Evolutionary conservation across 169 alveolate species (phyloP), one percentile per base, ranked within the genome.

Genomic region (Fabrea salina): DNA sequence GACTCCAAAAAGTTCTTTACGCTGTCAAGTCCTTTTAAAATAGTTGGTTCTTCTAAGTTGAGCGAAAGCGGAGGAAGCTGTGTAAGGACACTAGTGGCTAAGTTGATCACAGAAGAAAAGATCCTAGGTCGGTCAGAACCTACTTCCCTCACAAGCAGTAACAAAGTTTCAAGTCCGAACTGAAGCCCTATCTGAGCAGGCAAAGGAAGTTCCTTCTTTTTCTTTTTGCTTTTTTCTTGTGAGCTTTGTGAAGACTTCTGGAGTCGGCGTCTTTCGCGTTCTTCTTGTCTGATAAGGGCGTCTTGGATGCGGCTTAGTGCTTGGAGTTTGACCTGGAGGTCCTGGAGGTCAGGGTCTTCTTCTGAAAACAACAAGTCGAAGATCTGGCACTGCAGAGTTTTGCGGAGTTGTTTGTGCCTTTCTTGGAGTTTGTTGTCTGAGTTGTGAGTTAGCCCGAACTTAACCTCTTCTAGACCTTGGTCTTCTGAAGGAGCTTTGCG

Each of bases 341-440:
- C 78, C 30, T 68, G n/a, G 64, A 43, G 25, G 16, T 68, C 78
- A 7, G 78, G 78, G 4, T 68, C 78, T 16, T 68, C 78, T 47
- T 68, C 78, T 47, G 19, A 25, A 2, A 35, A 68, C 1, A 68
- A 43, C 7, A 22, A 11, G 13, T 11, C 37, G 16, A 19, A 47
- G 13, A 68, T 16, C 27, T 68, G 39, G 11, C 39, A 16, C 35
- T 68, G 61, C 13, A 68, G 66, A 8, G 57, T 11, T n/a, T 44
- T 68, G 2, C 61, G 57, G 50, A 68, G 66, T 2, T 68, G 64
- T 44, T 68, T 43, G 61, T 68, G 61, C 66, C 44, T 68, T 33
- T 68, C 57, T 11, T 25, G 44, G 8, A 43, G 41, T 8, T 64
- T 57, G 33, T 19, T 19, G 22, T 40, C 64, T 40, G 40, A 35